Base-by-base conservation (phyloP, 2,329 filamentous ascomycete genomes). In the Colletotrichum graminicola region DNA sequence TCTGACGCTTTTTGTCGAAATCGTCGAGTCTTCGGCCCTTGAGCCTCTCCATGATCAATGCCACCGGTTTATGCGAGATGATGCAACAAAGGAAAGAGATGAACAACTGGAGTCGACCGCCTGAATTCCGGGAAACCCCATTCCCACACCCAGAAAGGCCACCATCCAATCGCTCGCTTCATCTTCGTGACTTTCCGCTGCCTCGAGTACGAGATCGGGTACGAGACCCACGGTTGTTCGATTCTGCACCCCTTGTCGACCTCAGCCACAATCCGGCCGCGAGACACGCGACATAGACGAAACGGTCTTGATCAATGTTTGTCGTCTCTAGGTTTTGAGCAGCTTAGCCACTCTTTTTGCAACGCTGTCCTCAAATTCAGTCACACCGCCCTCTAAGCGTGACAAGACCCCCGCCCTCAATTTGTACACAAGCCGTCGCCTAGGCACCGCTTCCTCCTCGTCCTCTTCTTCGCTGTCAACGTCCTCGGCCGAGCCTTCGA, bases 341-440 rank as follows among this genome's bases (percentile, higher is more conserved):
- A 87, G 72, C 74, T 83, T 87, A 73, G 75, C 80, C 23, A 89
- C 89, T 72, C 86, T 84, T 81, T 86, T 91, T 78, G 90, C 88
- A 78, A 93, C 83, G 57, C 86, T 83, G 64, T 85, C 80, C 79
- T 92, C 91, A 79, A 93, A 94, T 76, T 90, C 86, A 56, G 87
- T 84, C 67, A 93, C 91, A 0, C 92, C 91, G 10, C 85, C 84
- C 63, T 87, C 81, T 75, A 93, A 80, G 57, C 84, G 80, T 34
- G 79, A 82, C 81, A 93, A 77, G 73, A 84, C 86, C 0, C 91
- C 90, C 2, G 80, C 82, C 62, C 87, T 89, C 55, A 94, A 76
- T 56, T 90, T 83, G 78, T 89, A 93, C 49, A 93, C 88, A 0
- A 84, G 78, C 29, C 90, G 82, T 66, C 88, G 83, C 57, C 88